Conservation (phyloP, 2,329 filamentous ascomycete genomes). For the Ceratocystis albifundus region DNA sequence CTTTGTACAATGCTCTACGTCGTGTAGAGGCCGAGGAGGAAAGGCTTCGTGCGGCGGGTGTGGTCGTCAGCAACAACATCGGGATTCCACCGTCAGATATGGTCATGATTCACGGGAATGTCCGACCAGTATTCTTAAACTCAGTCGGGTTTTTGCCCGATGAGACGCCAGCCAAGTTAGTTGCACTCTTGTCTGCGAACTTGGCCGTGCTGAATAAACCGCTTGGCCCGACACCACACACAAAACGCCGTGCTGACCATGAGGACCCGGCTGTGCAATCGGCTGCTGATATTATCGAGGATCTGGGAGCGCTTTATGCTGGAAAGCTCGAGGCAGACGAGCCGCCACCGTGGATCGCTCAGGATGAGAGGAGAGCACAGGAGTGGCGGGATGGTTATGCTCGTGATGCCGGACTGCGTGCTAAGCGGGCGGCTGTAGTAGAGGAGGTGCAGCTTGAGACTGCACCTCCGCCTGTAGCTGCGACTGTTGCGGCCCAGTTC, state of each 20-base stretch:
- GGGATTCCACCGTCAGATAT: constrained; percentile 10
- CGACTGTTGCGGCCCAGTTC: background rate
- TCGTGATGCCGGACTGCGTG: constrained; percentile 32
- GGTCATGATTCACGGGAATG: constrained; percentile 22
- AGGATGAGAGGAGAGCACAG: constrained; percentile 37
- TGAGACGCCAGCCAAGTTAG: constrained; percentile 1
- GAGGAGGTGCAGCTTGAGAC: constrained; percentile 28
- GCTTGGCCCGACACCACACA: constrained; percentile 30
- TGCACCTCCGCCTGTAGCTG: background rate
- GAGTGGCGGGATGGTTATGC: constrained; percentile 44
- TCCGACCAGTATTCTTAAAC: constrained; percentile 12
- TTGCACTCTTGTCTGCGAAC: constrained; percentile 26
- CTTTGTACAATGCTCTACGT: constrained; percentile 35
- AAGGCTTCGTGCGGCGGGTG: constrained; percentile 28
- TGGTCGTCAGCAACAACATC: background rate
- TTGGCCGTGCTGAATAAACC: constrained; percentile 22
- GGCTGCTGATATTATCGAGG: constrained; percentile 36
- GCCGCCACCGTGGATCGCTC: constrained; percentile 42
- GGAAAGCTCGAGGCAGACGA: constrained; percentile 40
- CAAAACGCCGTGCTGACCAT: constrained; percentile 32
- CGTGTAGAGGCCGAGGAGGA: constrained; percentile 34
- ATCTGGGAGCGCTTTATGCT: constrained; percentile 33
- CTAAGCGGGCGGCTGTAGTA: constrained; percentile 26
- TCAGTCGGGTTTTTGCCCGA: constrained; percentile 16
- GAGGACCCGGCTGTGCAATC: constrained; percentile 35